Evolutionary conservation across 352 stramenopile species (phyloP), one percentile per base, ranked within the genome.

Genomic region (Pythium aphanidermatum): DNA sequence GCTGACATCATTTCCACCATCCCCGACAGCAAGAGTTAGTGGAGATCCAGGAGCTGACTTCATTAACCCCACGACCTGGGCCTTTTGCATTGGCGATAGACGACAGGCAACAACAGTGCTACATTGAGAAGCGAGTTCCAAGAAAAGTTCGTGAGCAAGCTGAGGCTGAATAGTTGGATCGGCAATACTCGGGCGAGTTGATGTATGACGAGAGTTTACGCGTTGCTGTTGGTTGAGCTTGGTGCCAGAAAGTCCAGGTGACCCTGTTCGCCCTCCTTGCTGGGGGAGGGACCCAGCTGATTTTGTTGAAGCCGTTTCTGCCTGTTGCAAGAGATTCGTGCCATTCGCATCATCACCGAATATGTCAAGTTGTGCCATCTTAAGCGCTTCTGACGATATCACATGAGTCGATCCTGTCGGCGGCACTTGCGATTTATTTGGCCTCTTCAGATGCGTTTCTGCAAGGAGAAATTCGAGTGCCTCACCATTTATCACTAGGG

Each of bases 1-100:
- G 45, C 93, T 95, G 19, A 99, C 96, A 59, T 99, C 97, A 57
- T 99, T 99, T 1, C 96, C 96, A 33, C 96, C 97, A 65, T 99
- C 96, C 16, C 97, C 97, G 40, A 99, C 97, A 5, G 96, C 96
- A 5, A 99, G 69, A 0, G 95, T 98, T 11, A 94, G 33, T 0
- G 79, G 93, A 14, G 75, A 60, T 1, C 68, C 73, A 5, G 75
- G 70, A 3, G 76, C 74, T 0, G 62, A 63, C 28, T 92, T 93
- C 52, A 99, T 96, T 16, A 99, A 74, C 35, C 92, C 83, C 4
- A 99, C 95, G 1, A 97, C 68, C 57, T 94, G 78, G 13, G 86
- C 86, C 58, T 97, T 97, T 51, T 97, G 89, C 74, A 95, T 93
- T 2, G 89, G 89, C 34, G 82, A 94, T 3, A 96, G 50, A 0